A percentile compares a stretch with the other conserved stretches of the same genome.
Conservation (phyloP, 768 basidiomycete genomes). For the Tricholomella constricta region DNA sequence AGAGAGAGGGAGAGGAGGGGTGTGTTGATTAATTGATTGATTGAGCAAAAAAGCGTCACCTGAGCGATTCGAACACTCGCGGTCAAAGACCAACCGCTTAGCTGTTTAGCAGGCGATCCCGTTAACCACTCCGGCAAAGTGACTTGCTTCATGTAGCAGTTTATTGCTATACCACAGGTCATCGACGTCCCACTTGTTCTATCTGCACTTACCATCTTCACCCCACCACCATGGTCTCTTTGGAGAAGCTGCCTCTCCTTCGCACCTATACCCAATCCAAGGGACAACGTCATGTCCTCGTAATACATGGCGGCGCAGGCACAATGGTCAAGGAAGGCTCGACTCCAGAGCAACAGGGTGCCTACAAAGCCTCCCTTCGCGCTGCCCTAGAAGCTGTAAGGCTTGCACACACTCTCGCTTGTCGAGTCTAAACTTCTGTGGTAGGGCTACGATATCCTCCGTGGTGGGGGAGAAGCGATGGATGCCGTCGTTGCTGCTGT, state of each 20-base stretch:
- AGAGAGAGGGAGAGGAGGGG: neutral
- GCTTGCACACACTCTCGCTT: neutral
- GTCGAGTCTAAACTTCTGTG: neutral
- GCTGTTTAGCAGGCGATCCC: conserved; percentile 70
- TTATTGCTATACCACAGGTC: too few species aligned
- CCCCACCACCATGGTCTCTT: neutral
- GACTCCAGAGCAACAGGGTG: conserved; percentile 59
- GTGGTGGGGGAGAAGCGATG: conserved; percentile 75
- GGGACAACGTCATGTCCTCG: conserved; percentile 42
- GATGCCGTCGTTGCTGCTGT: conserved; percentile 82
- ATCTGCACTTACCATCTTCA: neutral
- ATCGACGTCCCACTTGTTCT: neutral
- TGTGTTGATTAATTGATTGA: neutral
- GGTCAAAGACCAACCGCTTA: conserved; percentile 52
- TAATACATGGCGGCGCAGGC: conserved; percentile 82
- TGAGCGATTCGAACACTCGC: conserved; percentile 57
- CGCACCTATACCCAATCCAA: neutral
- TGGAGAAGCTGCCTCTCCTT: conserved; percentile 23
- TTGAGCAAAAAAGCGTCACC: conserved; percentile 42
- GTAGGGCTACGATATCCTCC: conserved; percentile 63
- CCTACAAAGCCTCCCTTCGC: conserved; percentile 57
- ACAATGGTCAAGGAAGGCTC: conserved; percentile 59
- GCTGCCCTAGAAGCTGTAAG: conserved; percentile 52
- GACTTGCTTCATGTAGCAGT: conserved; percentile 36
- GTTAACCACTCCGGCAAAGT: conserved; percentile 97